A percentile compares a stretch with the other conserved stretches of the same genome.
phyloP scores from a whole-genome alignment of 257 asterid species.

The Solanum etuberosum region DNA sequence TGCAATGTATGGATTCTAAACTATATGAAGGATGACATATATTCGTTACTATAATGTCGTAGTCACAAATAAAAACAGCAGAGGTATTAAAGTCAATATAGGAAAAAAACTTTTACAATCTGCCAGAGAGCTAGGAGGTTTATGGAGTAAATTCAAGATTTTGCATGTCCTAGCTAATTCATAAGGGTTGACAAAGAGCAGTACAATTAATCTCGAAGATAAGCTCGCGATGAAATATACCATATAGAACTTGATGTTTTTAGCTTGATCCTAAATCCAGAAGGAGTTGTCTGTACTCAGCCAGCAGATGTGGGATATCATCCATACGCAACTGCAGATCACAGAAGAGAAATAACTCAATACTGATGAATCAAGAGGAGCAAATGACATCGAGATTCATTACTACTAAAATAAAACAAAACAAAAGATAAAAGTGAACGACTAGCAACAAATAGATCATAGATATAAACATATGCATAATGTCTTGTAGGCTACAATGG shows the following conservation, averaged over 20 bases:
- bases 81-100: not conserved
- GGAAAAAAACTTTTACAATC: not conserved
- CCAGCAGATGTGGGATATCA: constrained; percentile 51
- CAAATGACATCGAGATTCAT: not conserved
- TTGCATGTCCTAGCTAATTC: not conserved
- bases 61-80: not conserved
- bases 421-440: not conserved
- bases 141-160: not conserved
- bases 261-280: constrained; percentile 14
- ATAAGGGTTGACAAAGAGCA: not conserved
- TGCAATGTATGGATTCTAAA: not conserved
- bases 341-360: not conserved
- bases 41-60: not conserved
- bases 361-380: not conserved
- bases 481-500: not conserved
- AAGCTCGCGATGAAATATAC: not conserved
- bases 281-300: constrained; percentile 65
- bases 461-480: not conserved
- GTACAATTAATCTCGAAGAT: not conserved
- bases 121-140: not conserved
- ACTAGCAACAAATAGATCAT: not conserved
- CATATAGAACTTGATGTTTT: not conserved
- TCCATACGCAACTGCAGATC: constrained; percentile 62
- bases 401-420: too few species aligned
- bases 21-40: not conserved